Evolutionary conservation across 768 basidiomycete species (phyloP).

Genomic region (Suillus clintonianus): DNA sequence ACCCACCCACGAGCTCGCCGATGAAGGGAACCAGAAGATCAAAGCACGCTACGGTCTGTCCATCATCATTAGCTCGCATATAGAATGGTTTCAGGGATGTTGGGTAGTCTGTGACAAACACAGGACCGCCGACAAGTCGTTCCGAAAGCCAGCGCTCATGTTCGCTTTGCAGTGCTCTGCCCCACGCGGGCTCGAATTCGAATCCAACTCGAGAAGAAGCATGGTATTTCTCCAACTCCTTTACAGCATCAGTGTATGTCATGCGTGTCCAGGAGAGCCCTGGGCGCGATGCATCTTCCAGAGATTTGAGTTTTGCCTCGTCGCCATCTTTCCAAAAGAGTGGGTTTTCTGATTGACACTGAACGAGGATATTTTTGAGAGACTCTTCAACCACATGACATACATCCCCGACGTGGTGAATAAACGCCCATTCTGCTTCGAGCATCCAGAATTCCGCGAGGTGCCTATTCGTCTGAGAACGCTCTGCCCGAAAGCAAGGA

Average conservation of each 20-base stretch:
- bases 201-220: constrained; percentile 41
- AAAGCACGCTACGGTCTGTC: constrained; percentile 85
- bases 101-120: constrained; percentile 94
- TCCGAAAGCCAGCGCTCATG: constrained; percentile 93
- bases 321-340: constrained; percentile 45
- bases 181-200: constrained; percentile 63
- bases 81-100: constrained; percentile 88
- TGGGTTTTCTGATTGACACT: constrained; percentile 21
- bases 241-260: constrained; percentile 77
- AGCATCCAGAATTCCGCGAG: constrained; percentile 99
- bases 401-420: constrained; percentile 46
- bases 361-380: constrained; percentile 43
- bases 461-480: constrained; percentile 85
- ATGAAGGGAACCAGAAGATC: constrained; percentile 87
- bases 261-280: constrained; percentile 64
- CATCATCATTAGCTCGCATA: constrained; percentile 73
- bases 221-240: constrained; percentile 46
- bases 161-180: constrained; percentile 76
- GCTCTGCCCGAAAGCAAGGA: constrained; percentile 94
- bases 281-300: constrained; percentile 38
- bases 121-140: constrained; percentile 63
- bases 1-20: constrained; percentile 92
- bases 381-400: constrained; percentile 59
- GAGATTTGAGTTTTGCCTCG: constrained; percentile 30
- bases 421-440: constrained; percentile 88